Conservation (phyloP, 2,329 filamentous ascomycete species). For the Fusarium pseudograminearum region DNA sequence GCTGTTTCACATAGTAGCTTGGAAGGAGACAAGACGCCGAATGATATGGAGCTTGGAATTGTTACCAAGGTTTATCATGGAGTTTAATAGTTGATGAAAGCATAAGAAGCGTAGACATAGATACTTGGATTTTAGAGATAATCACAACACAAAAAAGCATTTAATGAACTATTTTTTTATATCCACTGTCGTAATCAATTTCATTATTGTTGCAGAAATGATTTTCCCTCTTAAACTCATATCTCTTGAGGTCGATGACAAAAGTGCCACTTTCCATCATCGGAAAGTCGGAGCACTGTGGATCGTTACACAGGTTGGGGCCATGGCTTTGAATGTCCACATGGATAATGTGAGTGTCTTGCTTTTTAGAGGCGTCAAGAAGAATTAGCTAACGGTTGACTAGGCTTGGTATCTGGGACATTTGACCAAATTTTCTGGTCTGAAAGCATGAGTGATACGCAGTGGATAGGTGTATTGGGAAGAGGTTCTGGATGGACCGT, state of each 20-base stretch:
- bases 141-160: neutral
- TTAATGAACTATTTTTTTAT: neutral
- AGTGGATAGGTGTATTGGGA: too few species aligned
- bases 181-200: neutral
- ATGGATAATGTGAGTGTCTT: neutral
- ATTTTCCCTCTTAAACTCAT: too few species aligned
- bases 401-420: constrained; percentile 1
- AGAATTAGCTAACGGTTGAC: neutral
- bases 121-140: neutral
- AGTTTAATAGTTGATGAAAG: constrained; percentile 16
- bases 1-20: constrained; percentile 5
- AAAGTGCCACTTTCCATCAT: neutral
- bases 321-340: neutral
- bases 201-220: too few species aligned
- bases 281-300: neutral
- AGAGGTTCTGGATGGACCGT: neutral
- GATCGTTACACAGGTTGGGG: neutral
- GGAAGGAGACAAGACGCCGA: constrained; percentile 20
- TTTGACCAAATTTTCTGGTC: neutral
- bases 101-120: neutral
- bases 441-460: neutral
- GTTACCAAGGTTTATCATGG: constrained; percentile 46
- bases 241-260: neutral
- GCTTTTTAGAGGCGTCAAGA: fast-evolving
- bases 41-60: constrained; percentile 43